Conservation (phyloP, 345 rosid species). For the Raphanus sativus region DNA sequence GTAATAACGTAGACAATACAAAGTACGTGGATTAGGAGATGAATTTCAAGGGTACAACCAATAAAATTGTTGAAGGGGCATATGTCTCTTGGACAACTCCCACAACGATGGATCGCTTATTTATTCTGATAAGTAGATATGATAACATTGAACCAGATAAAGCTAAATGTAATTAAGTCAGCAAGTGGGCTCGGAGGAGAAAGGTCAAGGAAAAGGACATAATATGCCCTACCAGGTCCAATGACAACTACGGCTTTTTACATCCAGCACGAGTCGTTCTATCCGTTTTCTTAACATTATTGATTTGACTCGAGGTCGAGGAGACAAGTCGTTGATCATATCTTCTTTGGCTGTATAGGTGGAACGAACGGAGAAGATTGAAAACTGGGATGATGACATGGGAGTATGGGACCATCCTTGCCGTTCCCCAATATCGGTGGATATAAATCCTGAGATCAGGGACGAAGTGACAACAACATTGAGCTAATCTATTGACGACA, state of each 20-base stretch:
- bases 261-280: conserved; percentile 26
- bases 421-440: neutral
- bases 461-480: neutral
- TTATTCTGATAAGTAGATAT: neutral
- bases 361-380: neutral
- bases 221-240: conserved; percentile 30
- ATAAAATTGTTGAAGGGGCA: conserved; percentile 40
- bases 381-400: neutral
- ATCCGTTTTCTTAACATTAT: conserved; percentile 12
- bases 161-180: conserved; percentile 12
- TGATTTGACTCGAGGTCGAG: neutral
- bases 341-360: neutral
- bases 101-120: conserved; percentile 33
- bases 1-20: neutral
- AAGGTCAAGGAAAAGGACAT: conserved; percentile 14
- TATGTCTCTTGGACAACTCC: conserved; percentile 39
- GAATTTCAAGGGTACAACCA: conserved; percentile 23
- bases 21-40: conserved; percentile 33
- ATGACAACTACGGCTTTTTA: conserved; percentile 32
- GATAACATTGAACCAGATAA: neutral
- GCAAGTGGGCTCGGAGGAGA: conserved; percentile 33
- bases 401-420: neutral
- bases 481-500: conserved; percentile 5
- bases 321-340: conserved; percentile 12
- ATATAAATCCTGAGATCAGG: conserved; percentile 12